phyloP scores from a whole-genome alignment of 2,329 filamentous ascomycete genomes.

The Elsinoe fawcettii region DNA sequence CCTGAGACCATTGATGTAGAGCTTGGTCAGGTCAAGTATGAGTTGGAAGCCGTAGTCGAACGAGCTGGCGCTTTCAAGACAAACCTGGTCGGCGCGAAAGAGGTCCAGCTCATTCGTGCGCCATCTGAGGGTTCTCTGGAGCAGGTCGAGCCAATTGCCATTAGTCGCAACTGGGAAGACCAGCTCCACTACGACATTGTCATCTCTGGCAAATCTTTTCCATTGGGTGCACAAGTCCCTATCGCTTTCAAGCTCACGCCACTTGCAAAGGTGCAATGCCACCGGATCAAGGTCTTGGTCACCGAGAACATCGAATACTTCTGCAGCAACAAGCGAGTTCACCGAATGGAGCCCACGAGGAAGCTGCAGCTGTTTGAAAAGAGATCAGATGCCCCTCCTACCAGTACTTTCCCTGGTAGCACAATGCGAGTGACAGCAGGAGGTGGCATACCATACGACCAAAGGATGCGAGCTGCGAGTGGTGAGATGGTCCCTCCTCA shows the following conservation, averaged over 20 bases:
- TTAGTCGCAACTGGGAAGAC: conserved; percentile 89
- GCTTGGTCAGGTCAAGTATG: conserved; percentile 79
- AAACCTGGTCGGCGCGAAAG: conserved; percentile 73
- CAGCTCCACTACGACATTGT: conserved; percentile 93
- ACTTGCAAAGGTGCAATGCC: conserved; percentile 84
- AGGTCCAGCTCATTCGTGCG: conserved; percentile 75
- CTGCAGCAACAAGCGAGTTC: conserved; percentile 76
- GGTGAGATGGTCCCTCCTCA: conserved; percentile 48
- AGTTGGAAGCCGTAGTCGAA: conserved; percentile 76
- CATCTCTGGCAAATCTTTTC: conserved; percentile 92
- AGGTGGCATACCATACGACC: conserved; percentile 65
- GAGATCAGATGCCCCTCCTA: conserved; percentile 67
- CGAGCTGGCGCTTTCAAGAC: conserved; percentile 83
- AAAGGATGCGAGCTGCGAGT: conserved; percentile 47
- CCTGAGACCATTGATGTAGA: conserved; percentile 82
- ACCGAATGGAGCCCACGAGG: conserved; percentile 71
- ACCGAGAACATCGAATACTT: conserved; percentile 90
- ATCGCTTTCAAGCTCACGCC: conserved; percentile 93
- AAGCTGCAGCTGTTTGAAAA: conserved; percentile 88
- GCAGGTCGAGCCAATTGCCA: conserved; percentile 86
- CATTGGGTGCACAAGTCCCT: conserved; percentile 76
- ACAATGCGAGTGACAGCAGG: conserved; percentile 70
- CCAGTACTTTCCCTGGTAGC: conserved; percentile 65
- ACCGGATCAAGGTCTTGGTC: conserved; percentile 83
- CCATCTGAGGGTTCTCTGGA: conserved; percentile 83